A percentile compares a stretch with the other conserved stretches of the same genome.
phyloP scores from a whole-genome alignment of 257 asterid genomes.

The Pogostemon cablin region DNA sequence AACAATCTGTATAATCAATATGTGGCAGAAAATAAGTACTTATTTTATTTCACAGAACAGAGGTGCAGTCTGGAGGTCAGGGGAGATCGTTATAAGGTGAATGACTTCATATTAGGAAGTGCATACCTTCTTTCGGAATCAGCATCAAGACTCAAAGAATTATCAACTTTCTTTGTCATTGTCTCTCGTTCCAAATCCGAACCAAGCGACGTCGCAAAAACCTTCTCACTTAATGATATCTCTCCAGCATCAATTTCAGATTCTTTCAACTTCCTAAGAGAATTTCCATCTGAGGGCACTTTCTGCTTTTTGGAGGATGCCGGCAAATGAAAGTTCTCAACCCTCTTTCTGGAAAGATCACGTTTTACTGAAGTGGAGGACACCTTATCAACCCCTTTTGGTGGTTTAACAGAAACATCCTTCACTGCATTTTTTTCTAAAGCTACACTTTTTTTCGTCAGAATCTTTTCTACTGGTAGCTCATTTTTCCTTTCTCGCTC shows the following conservation, averaged over 20 bases:
- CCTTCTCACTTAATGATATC: slow-evolving; percentile 46
- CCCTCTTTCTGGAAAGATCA: slow-evolving; percentile 47
- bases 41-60: background rate
- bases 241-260: slow-evolving; percentile 35
- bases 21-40: background rate
- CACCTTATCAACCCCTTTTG: slow-evolving; percentile 43
- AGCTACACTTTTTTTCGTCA: slow-evolving; percentile 31
- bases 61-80: background rate
- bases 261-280: slow-evolving; percentile 36
- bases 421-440: slow-evolving; percentile 39
- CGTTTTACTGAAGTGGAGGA: slow-evolving; percentile 37
- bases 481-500: slow-evolving; percentile 37
- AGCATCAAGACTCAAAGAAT: slow-evolving; percentile 51
- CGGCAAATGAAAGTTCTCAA: slow-evolving; percentile 33
- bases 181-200: slow-evolving; percentile 30
- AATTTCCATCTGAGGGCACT: slow-evolving; percentile 37
- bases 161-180: slow-evolving; percentile 37
- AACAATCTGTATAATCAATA: slow-evolving; percentile 6
- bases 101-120: slow-evolving; percentile 1
- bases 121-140: slow-evolving; percentile 63
- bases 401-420: slow-evolving; percentile 36
- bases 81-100: background rate
- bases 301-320: slow-evolving; percentile 44
- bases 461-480: slow-evolving; percentile 32
- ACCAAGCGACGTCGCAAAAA: slow-evolving; percentile 32